Base-by-base conservation (phyloP, 1,284 basidiomycete genomes). In the Phlebopus sp. region DNA sequence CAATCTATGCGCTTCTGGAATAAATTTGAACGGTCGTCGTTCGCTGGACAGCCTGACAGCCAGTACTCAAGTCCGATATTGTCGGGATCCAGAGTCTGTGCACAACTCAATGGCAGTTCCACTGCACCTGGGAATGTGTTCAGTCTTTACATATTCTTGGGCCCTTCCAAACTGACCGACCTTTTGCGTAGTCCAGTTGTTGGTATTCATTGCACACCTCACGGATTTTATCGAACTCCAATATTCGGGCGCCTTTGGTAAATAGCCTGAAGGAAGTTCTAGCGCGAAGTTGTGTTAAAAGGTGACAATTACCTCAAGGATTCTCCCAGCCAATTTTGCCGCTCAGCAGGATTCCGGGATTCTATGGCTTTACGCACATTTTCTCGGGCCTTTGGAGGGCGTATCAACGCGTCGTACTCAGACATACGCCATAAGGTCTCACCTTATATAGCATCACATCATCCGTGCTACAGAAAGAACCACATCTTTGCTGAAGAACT, bases 401-500 rank as follows among this genome's bases (percentile, higher is more conserved):
- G 13, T 15, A 25, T 55, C 41, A 52, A 42, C 43, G 8, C 21
- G 18, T 8, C 38, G 18, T 3, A 2, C 15, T 18, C n/a, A 27
- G n/a, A 51, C 67, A 37, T 30, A 45, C 37, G 30, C 39, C 49
- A 44, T 54, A 8, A 31, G 10, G 37, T 17, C 13, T 29, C 54
- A 83, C 91, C 76, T 99, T 99, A 77, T 99, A 98, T 42, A 97
- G 73, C 74, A 97, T 90, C 37, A 99, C 97, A 70, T 99, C 97
- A 62, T 97, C 97, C 0, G 96, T 89, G 59, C 92, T 95, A 69
- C 95, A 98, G 78, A 99, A 99, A 15, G 92, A 92, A 1, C 94
- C 95, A 61, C 97, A 99, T 61, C 93, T 81, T 62, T 90, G 86
- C 65, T 99, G 96, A 29, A 99, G 72, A 45, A 93, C 85, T 59